Base-by-base conservation (phyloP, 305 asterid species). In the Ilex paraguariensis region DNA sequence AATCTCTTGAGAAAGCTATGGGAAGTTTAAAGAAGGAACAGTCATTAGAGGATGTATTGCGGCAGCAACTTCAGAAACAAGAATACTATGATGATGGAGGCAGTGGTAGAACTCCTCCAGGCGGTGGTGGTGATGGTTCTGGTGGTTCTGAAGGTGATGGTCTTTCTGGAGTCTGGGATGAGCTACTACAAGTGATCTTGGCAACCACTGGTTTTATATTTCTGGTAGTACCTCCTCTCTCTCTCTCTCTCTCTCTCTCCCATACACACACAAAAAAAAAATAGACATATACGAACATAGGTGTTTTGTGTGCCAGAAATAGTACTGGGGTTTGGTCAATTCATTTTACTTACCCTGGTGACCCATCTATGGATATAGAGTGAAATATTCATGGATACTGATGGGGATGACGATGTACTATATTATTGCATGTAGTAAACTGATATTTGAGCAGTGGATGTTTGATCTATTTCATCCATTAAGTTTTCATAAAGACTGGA, bases 21-120 rank as follows among this genome's bases (percentile, higher is more conserved):
- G 82, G 82, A 17, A 78, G 67, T 59, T 75, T 84, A 44, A 76
- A 66, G 66, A 84, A 82, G 70, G 77, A 78, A 31, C 66, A 9
- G 54, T 84, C 91, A 14, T 56, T 86, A 55, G 91, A 84, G 82
- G 87, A 84, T 65, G 63, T 84, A 13, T 60, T 84, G 75, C 78
- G 66, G 78, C 87, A 86, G 79, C 98, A 88, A 75, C 83, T 86
- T 51, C 60, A 83, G 80, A 86, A 86, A 65, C 81, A 84, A 70
- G 96, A 91, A 60, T 88, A 68, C 70, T 65, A n/a, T 56, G 85
- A 70, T 55, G 97, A 67, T 57, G 90, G 88, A 57, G 87, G 88
- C 49, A 57, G 75, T 62, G 79, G 79, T 13, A 88, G 84, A 33
- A 71, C 69, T 66, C 71, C 68, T 62, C 78, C 80, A 57, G 79